These are phyloP conservation scores for Herpotrichia juniperi DNA, from an alignment of 2,329 filamentous ascomycete genomes.

Conservation along the genomic window DNA sequence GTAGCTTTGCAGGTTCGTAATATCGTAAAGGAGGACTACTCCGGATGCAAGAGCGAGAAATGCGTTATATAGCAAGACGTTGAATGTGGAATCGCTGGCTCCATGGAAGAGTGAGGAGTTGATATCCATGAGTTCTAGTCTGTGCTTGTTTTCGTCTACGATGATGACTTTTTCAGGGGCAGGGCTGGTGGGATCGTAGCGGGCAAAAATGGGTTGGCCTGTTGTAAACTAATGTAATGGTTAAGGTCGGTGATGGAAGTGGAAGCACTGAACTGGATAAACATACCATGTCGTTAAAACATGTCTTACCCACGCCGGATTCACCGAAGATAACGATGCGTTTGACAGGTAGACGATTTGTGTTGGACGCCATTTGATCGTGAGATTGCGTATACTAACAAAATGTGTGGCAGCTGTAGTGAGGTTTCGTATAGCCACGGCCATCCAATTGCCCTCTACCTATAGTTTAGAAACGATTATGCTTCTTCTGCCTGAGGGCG, in stretches of 20 bases:
- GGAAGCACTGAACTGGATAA: not conserved
- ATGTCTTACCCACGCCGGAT: constrained; percentile 30
- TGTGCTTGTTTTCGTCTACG: constrained; percentile 12
- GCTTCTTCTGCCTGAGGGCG: too few relatives aligned
- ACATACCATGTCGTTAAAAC: constrained; percentile 29
- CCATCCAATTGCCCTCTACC: too few relatives aligned
- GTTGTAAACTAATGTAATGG: constrained; percentile 9
- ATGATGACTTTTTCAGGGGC: constrained; percentile 2
- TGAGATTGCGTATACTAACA: too few relatives aligned
- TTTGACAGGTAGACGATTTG: too few relatives aligned
- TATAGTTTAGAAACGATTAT: too few relatives aligned
- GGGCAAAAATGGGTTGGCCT: constrained; percentile 13
- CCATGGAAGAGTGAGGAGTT: constrained; percentile 21
- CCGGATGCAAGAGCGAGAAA: constrained; percentile 19
- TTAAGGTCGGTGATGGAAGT: not conserved
- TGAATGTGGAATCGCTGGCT: not conserved
- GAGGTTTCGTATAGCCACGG: too few relatives aligned
- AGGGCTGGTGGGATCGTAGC: constrained; percentile 15
- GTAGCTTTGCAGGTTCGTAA: constrained; percentile 28
- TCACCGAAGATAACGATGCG: constrained; percentile 29
- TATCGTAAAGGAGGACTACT: constrained; percentile 36
- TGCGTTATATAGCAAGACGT: not conserved
- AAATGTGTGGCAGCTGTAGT: too few relatives aligned
- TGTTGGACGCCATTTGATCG: not conserved
- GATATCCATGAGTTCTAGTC: constrained; percentile 25